Evolutionary conservation across 2,329 filamentous ascomycete genomes (phyloP).

Genomic region (Beauveria bassiana): DNA sequence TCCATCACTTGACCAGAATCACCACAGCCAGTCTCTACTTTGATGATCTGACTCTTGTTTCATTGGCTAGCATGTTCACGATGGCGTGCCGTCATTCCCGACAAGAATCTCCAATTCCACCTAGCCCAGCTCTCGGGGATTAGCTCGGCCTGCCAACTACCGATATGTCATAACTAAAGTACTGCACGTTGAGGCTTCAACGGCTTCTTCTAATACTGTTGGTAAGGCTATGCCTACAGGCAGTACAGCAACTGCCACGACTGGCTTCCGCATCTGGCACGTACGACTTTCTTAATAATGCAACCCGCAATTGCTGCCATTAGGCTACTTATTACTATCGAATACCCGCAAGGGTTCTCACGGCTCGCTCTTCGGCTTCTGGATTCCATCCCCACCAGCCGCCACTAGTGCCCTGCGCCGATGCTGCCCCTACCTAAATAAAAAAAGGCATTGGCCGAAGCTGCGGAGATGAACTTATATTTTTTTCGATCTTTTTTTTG

Average conservation of each 20-base stretch:
- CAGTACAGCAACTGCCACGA: background rate
- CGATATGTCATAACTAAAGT: background rate
- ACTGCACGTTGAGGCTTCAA: background rate
- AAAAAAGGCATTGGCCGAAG: background rate
- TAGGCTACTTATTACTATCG: background rate
- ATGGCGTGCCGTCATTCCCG: background rate
- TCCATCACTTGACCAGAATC: too few species aligned
- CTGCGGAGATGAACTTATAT: background rate
- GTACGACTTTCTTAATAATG: background rate
- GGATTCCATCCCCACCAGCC: background rate
- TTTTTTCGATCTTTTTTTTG: background rate
- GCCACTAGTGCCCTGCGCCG: background rate
- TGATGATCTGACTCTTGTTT: too few species aligned
- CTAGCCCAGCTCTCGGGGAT: background rate
- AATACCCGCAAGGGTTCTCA: slow-evolving; percentile 2
- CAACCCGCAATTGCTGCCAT: background rate
- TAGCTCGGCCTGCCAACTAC: background rate
- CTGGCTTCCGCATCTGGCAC: too few species aligned
- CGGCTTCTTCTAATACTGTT: background rate
- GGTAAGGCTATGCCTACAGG: background rate
- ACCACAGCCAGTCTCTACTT: too few species aligned
- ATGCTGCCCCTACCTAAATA: background rate
- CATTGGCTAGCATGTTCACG: too few species aligned
- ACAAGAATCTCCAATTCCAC: background rate
- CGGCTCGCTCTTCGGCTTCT: slow-evolving; percentile 6